Base-by-base conservation (phyloP, 805 yeast genomes). In the Metschnikowia shivogae region DNA sequence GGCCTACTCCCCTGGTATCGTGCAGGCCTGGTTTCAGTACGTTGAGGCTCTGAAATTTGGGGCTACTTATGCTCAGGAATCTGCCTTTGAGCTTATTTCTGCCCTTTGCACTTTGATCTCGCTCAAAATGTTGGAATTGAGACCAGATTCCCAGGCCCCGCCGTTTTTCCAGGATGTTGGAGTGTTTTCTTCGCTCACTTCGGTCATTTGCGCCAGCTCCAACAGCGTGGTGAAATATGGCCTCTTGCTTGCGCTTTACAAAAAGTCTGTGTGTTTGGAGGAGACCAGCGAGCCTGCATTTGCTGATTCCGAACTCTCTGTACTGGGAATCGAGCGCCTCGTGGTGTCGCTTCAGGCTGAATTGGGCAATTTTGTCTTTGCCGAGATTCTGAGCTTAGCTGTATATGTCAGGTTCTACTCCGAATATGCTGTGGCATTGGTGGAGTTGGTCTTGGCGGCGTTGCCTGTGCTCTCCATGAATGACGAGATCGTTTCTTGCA, bases 211-310 rank as follows among this genome's bases (percentile, higher is more conserved):
- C 8, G 12, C 36, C 17, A 32, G 37, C 24, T 55, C 73, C 1
- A 77, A 77, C 48, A 65, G 86, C 2, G 59, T 84, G 9, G 65
- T 82, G 0, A 59, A 79, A 36, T 84, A 83, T 56, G 74, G 80
- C 19, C 86, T 92, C 92, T 76, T 86, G 27, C 76, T 83, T 11
- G 60, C 81, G 9, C 58, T 81, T 9, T 78, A 78, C 52, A 65
- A 82, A 19, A 80, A 81, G 48, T 68, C 70, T 6, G 65, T 72
- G 17, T 55, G 76, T 3, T 54, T 76, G n/a, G 72, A 71, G 36
- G 75, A 73, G 34, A 31, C 44, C 7, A 19, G 39, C 64, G 71
- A 26, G 58, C 35, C 47, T 9, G 36, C 48, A 3, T 55, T 66
- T 32, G 43, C 51, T 12, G 35, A 30, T 11, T 30, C 42, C 5